Percentiles rank a stretch among this genome's conserved stretches.
Evolutionary conservation across 148 eudicot species (phyloP).

Genomic region (Heliosperma pusillum): DNA sequence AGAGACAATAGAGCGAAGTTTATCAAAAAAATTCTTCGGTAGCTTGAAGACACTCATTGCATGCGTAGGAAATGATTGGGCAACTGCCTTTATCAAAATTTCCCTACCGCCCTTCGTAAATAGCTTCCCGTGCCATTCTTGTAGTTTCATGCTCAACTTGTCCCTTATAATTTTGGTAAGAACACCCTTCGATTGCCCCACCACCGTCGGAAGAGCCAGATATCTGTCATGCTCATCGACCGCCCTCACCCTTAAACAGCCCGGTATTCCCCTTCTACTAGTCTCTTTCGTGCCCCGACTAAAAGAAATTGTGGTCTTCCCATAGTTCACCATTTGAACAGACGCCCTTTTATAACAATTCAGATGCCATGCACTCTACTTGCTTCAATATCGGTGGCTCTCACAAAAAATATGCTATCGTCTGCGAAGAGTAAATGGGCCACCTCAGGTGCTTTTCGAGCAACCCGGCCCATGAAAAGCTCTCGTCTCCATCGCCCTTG

Average conservation of each 20-base stretch:
- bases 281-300: background rate
- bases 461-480: background rate
- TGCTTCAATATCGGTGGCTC: background rate
- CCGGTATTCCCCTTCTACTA: too few relatives aligned
- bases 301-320: background rate
- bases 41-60: conserved; percentile 6
- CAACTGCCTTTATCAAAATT: background rate
- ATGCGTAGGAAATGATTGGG: background rate
- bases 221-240: background rate
- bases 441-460: background rate
- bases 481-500: background rate
- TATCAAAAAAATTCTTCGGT: background rate
- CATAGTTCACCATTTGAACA: background rate
- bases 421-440: background rate
- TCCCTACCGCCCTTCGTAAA: background rate
- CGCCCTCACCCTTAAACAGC: background rate
- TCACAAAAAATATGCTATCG: background rate
- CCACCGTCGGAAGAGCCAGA: background rate
- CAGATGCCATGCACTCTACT: background rate
- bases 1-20: background rate
- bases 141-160: too few relatives aligned
- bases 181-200: background rate
- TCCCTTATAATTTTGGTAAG: background rate
- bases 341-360: background rate
- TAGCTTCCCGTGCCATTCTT: background rate